Evolutionary conservation across 495 filamentous ascomycete genomes (phyloP), one percentile per base, ranked within the genome.

Genomic region (Hypomontagnella monticulosa): DNA sequence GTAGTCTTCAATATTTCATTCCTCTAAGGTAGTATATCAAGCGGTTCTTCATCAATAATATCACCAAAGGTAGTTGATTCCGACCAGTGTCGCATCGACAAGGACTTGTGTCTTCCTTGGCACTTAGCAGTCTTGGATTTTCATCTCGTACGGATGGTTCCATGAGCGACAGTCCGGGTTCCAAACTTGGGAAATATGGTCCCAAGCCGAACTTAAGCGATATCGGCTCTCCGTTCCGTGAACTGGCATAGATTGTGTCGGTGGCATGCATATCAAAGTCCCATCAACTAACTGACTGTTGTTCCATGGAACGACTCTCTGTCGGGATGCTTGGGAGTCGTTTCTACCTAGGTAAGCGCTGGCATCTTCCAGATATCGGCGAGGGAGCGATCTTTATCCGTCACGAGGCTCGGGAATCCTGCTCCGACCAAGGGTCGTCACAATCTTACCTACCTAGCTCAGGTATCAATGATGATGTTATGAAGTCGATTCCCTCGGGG

Each of bases 51-150:
- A 9, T 40, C 16, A 15, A 34, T 9, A 18, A 38, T 43, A 51
- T 41, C 41, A 36, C 52, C 52, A 49, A 40, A 53, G 38, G 20
- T 47, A 38, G 53, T 42, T 46, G 23, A 50, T 47, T 20, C 20
- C 44, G 9, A 40, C 14, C 46, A 56, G 40, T 34, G 58, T 67
- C 19, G 38, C 40, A 67, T 61, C 57, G 33, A 51, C 30, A 37
- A 48, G 41, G n/a, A 19, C 23, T 15, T 53, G 27, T 53, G 50
- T 46, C 38, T 37, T 57, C 16, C 53, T 55, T 55, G 50, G 58
- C 47, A 50, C 9, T n/a, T 11, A 36, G 27, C 18, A 30, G 32
- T 46, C 32, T 0, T 4, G 10, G 27, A 11, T 9, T n/a, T 12
- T 16, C 23, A 9, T 38, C n/a, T 47, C 32, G 7, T 8, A 38